phyloP scores from a whole-genome alignment of 495 filamentous ascomycete genomes.

The Neurospora sp. region DNA sequence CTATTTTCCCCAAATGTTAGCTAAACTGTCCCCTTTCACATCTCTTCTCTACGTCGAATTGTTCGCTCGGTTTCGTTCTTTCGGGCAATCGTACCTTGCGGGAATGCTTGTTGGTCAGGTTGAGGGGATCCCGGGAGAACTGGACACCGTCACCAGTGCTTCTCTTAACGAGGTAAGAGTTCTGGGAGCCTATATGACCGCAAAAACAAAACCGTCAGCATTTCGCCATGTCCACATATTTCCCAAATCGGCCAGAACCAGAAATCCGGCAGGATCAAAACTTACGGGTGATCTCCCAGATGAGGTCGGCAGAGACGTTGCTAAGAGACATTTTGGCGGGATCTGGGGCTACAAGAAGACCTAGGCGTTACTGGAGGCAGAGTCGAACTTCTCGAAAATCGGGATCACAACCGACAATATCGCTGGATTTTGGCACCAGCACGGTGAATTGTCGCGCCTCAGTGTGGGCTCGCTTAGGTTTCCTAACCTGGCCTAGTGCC shows the following conservation, averaged over 20 bases:
- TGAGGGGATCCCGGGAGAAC: conserved; percentile 90
- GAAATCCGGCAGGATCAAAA: conserved; percentile 9
- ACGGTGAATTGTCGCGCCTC: conserved; percentile 15
- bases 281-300: conserved; percentile 88
- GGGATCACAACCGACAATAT: not conserved
- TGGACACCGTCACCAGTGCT: conserved; percentile 61
- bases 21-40: conserved; percentile 1
- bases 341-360: conserved; percentile 19
- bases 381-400: conserved; percentile 20
- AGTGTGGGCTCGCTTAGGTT: conserved; percentile 38
- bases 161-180: conserved; percentile 83
- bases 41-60: not conserved
- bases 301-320: conserved; percentile 72
- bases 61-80: not conserved
- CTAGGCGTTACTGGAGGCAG: conserved; percentile 10
- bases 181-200: conserved; percentile 53
- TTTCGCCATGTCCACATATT: not conserved
- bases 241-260: not conserved
- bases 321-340: conserved; percentile 37
- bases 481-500: conserved; percentile 21
- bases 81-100: conserved; percentile 60
- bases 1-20: conserved; percentile 37
- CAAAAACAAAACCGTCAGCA: conserved; percentile 2
- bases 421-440: conserved; percentile 19
- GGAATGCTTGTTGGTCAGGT: conserved; percentile 78